Evolutionary conservation across 441 rosid genomes (phyloP).

Genomic region (Eruca vesicaria): DNA sequence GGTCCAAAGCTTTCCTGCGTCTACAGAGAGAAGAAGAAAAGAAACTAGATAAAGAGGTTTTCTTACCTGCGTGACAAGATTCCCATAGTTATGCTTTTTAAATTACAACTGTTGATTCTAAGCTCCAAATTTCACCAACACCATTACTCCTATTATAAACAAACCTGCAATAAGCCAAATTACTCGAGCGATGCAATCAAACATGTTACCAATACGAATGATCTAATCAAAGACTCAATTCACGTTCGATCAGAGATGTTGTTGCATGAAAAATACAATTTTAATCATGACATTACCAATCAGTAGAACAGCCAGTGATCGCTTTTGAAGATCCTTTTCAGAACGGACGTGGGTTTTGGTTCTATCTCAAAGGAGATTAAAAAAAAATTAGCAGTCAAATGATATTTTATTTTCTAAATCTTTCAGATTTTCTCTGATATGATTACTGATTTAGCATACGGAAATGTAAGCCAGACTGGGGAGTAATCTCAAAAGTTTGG

Average conservation of each 20-base stretch:
- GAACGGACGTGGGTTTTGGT: background rate
- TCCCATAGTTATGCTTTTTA: conserved; percentile 22
- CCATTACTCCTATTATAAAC: background rate
- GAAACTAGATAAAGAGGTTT: background rate
- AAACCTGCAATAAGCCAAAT: background rate
- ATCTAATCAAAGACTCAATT: background rate
- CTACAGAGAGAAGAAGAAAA: background rate
- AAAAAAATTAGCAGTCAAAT: background rate
- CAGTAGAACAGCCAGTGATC: background rate
- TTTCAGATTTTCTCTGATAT: conserved; percentile 12
- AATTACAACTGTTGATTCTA: conserved; percentile 10
- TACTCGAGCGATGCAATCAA: background rate
- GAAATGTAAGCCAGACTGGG: background rate
- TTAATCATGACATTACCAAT: conserved; percentile 8
- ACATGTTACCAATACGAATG: background rate
- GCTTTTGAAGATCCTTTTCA: conserved; percentile 14
- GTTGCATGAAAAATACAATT: background rate
- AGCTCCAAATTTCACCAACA: conserved; percentile 22
- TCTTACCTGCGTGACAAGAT: conserved; percentile 36
- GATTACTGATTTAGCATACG: conserved; percentile 3
- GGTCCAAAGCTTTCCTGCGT: background rate
- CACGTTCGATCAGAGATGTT: background rate
- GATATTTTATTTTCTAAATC: background rate
- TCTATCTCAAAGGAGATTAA: background rate
- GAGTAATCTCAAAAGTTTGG: background rate